A percentile compares a stretch with the other conserved stretches of the same genome.
Evolutionary conservation across 2,329 filamentous ascomycete genomes (phyloP).

Genomic region (Chrysoporthe austroafricana): DNA sequence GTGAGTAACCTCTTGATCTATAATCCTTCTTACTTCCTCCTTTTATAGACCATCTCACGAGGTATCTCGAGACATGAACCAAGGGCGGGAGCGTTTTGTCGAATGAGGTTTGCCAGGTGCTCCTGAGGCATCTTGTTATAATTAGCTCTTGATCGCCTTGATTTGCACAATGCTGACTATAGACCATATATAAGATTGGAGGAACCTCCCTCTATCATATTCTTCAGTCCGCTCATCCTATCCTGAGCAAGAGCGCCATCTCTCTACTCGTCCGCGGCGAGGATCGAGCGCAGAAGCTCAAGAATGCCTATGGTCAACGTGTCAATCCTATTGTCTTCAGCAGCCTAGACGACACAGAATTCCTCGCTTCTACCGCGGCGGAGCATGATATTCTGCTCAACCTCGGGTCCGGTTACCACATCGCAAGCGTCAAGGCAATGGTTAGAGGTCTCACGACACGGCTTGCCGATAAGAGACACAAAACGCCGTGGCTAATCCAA

Average conservation of each 20-base stretch:
- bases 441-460: slow-evolving; percentile 44
- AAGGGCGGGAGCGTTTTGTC: too few species aligned
- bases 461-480: not conserved
- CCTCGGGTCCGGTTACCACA: slow-evolving; percentile 44
- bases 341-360: slow-evolving; percentile 33
- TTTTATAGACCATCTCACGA: not conserved
- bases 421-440: slow-evolving; percentile 43
- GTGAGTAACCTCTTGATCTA: not conserved
- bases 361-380: slow-evolving; percentile 31
- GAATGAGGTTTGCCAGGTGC: not conserved
- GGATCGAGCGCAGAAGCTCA: slow-evolving; percentile 9
- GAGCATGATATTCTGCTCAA: slow-evolving; percentile 47
- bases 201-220: slow-evolving; percentile 35
- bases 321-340: slow-evolving; percentile 33
- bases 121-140: not conserved
- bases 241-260: slow-evolving; percentile 31
- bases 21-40: not conserved
- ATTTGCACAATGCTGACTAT: not conserved
- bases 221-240: slow-evolving; percentile 29
- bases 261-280: slow-evolving; percentile 33
- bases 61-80: not conserved
- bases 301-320: slow-evolving; percentile 24
- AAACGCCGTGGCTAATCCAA: slow-evolving; percentile 29
- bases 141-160: too few species aligned
- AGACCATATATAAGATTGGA: slow-evolving; percentile 29